Evolutionary conservation across 768 basidiomycete species (phyloP), one percentile per base, ranked within the genome.

Genomic region (Butyriboletus loyo): DNA sequence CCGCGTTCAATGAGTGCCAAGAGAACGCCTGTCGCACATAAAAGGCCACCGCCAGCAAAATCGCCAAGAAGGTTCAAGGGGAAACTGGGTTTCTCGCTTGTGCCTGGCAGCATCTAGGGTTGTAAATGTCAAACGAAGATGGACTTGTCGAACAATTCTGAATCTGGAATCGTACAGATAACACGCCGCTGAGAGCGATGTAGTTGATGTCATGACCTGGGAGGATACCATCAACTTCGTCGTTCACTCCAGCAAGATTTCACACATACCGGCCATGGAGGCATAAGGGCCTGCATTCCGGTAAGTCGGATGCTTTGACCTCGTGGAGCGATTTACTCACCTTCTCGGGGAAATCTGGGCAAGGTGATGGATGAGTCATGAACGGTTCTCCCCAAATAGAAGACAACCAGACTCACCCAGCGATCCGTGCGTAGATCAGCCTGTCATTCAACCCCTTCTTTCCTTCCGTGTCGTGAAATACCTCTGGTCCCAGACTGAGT

Each of bases 171-270:
- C 74, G 28, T 57, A 88, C 87, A 9, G 87, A 81, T 9, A 92
- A 70, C 4, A 86, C 76, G 0, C 90, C 90, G 53, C 86, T 89
- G 31, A 89, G 73, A 15, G 90, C 89, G 13, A 91, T 77, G 64
- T 91, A 92, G 66, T 92, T 92, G 50, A 92, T 79, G 63, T 93
- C 90, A 63, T 93, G 90, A 17, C 90, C 90, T 84, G 39, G 19
- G 11, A 37, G 19, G 51, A 30, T 19, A 25, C 21, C 32, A n/a
- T 52, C 40, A 44, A 35, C 25, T 17, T 48, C 8, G 24, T 48
- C 22, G 31, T 45, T 36, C 40, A 28, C 17, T 25, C 28, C 30
- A n/a, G 37, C 21, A 39, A 35, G 32, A 50, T 45, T 15, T 49
- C 5, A 31, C 15, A 61, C 75, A 27, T 62, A 85, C 87, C 88